Evolutionary conservation across 352 stramenopile genomes (phyloP), one percentile per base, ranked within the genome.

Genomic region (Phytophthora capsici): DNA sequence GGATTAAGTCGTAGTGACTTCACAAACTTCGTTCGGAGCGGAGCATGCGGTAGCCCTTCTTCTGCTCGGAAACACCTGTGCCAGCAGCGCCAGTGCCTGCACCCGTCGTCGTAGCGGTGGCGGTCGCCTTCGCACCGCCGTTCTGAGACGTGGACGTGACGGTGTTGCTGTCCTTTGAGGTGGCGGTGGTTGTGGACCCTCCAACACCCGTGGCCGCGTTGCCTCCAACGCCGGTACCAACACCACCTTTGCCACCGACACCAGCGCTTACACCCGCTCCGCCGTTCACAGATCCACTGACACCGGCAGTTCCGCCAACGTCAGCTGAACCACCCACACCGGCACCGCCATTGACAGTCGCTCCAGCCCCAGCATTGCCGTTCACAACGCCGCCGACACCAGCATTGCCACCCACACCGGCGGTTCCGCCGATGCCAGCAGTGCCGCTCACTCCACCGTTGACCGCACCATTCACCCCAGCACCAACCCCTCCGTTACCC

Each of bases 11-110:
- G 28, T 41, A 17, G 34, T 41, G 13, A 17, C 12, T 17, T 16
- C 1, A 41, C 34, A 5, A 12, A 13, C 34, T 50, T 59, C 38
- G 43, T 17, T 50, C 52, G 3, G 37, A 37, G 8, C 36, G 50
- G n/a, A 48, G 50, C 22, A 16, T 57, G 22, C 34, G 37, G 23
- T 57, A 57, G 26, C 19, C 25, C 20, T 48, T 57, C 50, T 48
- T 36, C 34, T 41, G 34, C 34, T 3, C 7, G 13, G 34, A 41
- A 41, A 13, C 34, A 41, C 34, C 34, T 13, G 34, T 41, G 12
- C 34, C 34, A 20, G 37, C 14, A 70, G 64, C 38, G 48, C 36
- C 28, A 38, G 37, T 14, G 22, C 3, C 6, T 34, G 51, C 8
- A 49, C 19, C 32, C 6, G 32, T 16, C 20, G 36, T 28, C 13